Evolutionary conservation across 169 alveolate species (phyloP), one percentile per base, ranked within the genome.

Genomic region (Cytauxzoon felis): DNA sequence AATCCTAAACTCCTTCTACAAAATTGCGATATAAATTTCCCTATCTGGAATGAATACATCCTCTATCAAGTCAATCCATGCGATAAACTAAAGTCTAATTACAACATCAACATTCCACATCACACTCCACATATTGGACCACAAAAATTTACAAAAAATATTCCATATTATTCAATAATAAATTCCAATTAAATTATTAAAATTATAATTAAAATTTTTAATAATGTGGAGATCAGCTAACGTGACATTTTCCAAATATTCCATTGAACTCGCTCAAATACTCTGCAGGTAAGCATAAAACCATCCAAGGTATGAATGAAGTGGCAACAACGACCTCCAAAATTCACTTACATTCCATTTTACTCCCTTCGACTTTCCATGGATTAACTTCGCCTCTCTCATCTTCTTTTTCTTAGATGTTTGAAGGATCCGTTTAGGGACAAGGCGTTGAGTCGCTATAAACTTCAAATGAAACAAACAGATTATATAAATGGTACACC

Each of bases 211-310:
- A 60, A 29, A 41, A 38, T 18, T 47, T 27, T 42, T 47, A 30
- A 54, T 52, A 62, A 87, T 87, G 92, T 87, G 92, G 92, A 65
- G 88, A 38, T 85, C 88, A 21, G 89, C 88, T 5, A 81, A 81
- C 49, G 82, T 82, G 42, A 75, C 92, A 18, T 87, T 72, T 45
- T 72, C 88, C 58, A 68, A 88, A 53, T 87, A 87, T 71, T 80
- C 90, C 62, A 67, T 86, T 32, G 92, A 87, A 27, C 66, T 87
- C 85, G 88, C 92, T 5, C 83, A 87, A 61, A 64, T 87, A 23
- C 86, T 87, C 40, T 81, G 92, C 78, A 87, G 73, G 92, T 87
- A 78, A 27, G 61, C 30, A 42, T 34, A 11, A 8, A 36, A 0
- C 54, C 38, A 69, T 49, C 45, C 21, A 47, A 18, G 4, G 18